A percentile compares a stretch with the other conserved stretches of the same genome.
Evolutionary conservation across 164 flowering plant genomes (phyloP).

Genomic region (Amborella trichopoda): DNA sequence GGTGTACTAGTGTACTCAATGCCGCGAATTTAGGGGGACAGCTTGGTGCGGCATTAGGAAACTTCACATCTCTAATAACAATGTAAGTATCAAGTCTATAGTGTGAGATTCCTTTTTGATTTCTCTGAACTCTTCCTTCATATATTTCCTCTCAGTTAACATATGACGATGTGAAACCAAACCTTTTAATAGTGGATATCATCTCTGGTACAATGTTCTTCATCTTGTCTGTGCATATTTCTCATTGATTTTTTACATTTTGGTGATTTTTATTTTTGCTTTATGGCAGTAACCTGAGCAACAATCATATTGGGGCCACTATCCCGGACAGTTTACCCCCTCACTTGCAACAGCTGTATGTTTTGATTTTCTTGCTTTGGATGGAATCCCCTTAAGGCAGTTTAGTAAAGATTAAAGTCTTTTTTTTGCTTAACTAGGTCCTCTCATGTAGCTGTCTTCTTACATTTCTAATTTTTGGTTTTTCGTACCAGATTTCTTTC

Average conservation of each 20-base stretch:
- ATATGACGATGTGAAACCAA: too few relatives aligned
- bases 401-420: neutral
- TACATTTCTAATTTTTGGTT: neutral
- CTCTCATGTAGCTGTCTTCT: too few relatives aligned
- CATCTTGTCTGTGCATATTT: neutral
- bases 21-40: slow-evolving; percentile 77
- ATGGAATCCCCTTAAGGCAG: neutral
- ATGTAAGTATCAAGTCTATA: slow-evolving; percentile 64
- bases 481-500: slow-evolving; percentile 71
- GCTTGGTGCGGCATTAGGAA: slow-evolving; percentile 47
- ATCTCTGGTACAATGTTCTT: too few relatives aligned
- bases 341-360: slow-evolving; percentile 63
- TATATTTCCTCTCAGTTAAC: too few relatives aligned
- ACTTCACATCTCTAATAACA: slow-evolving; percentile 50
- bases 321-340: slow-evolving; percentile 63
- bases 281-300: slow-evolving; percentile 60
- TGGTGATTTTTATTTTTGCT: slow-evolving; percentile 4
- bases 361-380: slow-evolving; percentile 3
- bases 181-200: too few relatives aligned
- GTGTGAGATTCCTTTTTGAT: neutral
- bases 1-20: slow-evolving; percentile 61
- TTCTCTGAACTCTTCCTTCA: neutral
- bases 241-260: neutral
- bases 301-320: slow-evolving; percentile 77
- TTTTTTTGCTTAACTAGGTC: neutral